Evolutionary conservation across 2,329 filamentous ascomycete genomes (phyloP), one percentile per base, ranked within the genome.

Genomic region (Aspergillus sp.): DNA sequence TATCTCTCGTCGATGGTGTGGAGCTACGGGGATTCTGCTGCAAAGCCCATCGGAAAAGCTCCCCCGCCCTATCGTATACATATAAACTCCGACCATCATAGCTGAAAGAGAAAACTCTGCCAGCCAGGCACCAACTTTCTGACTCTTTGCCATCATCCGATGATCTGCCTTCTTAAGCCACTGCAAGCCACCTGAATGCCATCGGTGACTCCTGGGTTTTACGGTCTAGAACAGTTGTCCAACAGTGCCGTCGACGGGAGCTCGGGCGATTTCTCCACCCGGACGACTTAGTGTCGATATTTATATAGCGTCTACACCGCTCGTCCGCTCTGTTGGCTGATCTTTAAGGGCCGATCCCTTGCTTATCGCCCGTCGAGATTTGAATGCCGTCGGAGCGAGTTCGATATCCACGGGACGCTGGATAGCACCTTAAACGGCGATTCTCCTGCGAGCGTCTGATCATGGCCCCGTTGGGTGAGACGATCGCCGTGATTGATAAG

Each of bases 401-500:
- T 21, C 17, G 14, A 21, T 17, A 25, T 45, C 45, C 44, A 47
- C 50, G 25, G 4, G 25, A 7, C 25, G 25, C 25, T 29, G 25
- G 21, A 23, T 23, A 23, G 21, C 25, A 29, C 25, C 25, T n/a
- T n/a, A n/a, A 29, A 9, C 25, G 25, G 25, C 21, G 21, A 23
- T 23, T 23, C 21, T 23, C 21, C 6, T 43, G 40, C 23, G 14
- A 52, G 34, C 34, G 47, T 14, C 21, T 47, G 53, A 38, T 25
- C 52, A 70, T 72, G 65, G 58, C 66, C 43, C 65, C 65, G 19
- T 54, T 70, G 40, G 67, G 81, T 58, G 87, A 96, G 74, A 93
- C 89, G 46, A 86, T 96, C 62, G 92, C 90, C 60, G 89, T 96
- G 65, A 88, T 96, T 74, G 94, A 96, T 77, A 91, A 84, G 71